A percentile compares a stretch with the other conserved stretches of the same genome.
Evolutionary conservation across 179 eudicot species (phyloP).

Genomic region (Beta lomatogona): DNA sequence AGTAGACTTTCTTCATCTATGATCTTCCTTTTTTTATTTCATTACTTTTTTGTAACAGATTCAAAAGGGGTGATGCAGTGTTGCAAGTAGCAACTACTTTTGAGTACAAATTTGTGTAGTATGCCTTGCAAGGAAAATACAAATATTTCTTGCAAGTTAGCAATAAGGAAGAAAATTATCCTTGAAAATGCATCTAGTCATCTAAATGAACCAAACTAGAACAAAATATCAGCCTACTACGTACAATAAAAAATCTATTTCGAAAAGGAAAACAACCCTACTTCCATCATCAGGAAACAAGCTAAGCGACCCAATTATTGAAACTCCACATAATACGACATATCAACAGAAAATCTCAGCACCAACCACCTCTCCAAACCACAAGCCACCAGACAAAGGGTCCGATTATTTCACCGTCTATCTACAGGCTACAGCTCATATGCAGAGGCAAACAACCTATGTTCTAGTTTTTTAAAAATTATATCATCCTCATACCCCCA

Average conservation of each 20-base stretch:
- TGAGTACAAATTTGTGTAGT: neutral
- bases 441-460: neutral
- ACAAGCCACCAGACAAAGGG: neutral
- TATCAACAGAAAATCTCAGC: neutral
- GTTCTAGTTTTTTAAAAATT: neutral
- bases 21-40: neutral
- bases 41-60: neutral
- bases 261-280: neutral
- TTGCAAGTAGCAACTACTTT: neutral
- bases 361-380: neutral
- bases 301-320: neutral
- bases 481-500: neutral
- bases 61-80: neutral
- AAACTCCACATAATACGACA: neutral
- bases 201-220: neutral
- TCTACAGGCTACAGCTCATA: neutral
- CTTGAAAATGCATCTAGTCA: slow-evolving; percentile 2
- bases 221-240: neutral
- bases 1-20: neutral
- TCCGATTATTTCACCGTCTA: neutral
- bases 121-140: neutral
- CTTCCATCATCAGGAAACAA: neutral
- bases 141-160: neutral
- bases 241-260: neutral
- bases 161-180: neutral